Base-by-base conservation (phyloP, 2,329 filamentous ascomycete genomes). In the Beauveria varroae region DNA sequence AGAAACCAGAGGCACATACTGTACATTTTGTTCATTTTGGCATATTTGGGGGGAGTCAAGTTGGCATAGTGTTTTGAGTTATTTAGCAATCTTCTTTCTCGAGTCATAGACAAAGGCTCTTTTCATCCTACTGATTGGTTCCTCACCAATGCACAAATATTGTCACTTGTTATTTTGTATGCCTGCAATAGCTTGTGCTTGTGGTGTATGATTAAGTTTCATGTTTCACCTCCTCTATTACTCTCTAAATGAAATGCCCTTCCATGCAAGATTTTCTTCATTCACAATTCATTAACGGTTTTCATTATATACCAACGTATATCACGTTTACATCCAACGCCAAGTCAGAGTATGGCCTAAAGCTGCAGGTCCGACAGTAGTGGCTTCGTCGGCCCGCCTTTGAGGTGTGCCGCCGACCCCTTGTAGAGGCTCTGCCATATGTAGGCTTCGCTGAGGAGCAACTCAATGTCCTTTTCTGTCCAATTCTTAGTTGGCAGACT, bases 391-490 rank as follows among this genome's bases (percentile, higher is more conserved):
- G 74, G 72, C 57, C 75, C 79, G 14, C 84, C 83, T 65, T 86
- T 83, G 63, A 99, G 78, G 78, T 99, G 95, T 43, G 95, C 96
- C 60, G 91, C 88, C 10, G 92, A 96, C 55, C 93, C 93, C 69
- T 96, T 92, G 77, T 97, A 99, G 50, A 99, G 79, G 71, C 91
- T 96, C 78, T 99, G 93, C 96, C 95, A 99, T 65, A 99, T 97
- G 69, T 95, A 99, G 3, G 95, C 95, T 77, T 99, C 95, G 71
- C 92, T 97, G 49, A 99, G 81, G 60, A 99, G 79, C 62, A 99
- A 82, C 74, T 98, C 95, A 68, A 99, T 96, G 71, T 99, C 95
- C 78, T 98, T 98, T 72, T 97, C 95, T 1, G 91, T 97, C 95
- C 95, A 99, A 60, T 88, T 84, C 67, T 89, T 88, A 7, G 96